Evolutionary conservation across 2,329 filamentous ascomycete species (phyloP).

Genomic region (Teratosphaeriaceae sp.): DNA sequence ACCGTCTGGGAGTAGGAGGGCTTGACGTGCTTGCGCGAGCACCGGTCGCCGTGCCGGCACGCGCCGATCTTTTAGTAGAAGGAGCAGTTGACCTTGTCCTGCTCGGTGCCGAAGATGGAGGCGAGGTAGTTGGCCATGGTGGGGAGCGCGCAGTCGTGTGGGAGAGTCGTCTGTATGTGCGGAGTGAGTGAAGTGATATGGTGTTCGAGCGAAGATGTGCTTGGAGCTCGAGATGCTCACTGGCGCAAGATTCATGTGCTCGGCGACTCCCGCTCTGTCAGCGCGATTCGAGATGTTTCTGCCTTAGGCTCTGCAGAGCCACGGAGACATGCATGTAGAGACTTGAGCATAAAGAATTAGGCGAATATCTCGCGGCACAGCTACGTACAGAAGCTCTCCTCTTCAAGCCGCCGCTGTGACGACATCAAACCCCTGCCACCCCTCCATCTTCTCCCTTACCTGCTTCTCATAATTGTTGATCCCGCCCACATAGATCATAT

Average conservation of each 20-base stretch:
- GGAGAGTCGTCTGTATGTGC: too few species aligned
- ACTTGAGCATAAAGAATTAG: too few species aligned
- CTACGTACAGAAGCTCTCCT: too few species aligned
- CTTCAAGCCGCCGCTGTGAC: neutral
- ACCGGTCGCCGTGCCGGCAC: constrained; percentile 96
- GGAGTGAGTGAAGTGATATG: too few species aligned
- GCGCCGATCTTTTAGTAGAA: constrained; percentile 99
- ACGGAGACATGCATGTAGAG: too few species aligned
- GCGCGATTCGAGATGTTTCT: neutral
- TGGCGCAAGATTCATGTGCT: too few species aligned
- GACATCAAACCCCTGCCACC: constrained; percentile 26
- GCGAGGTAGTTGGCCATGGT: constrained; percentile 95
- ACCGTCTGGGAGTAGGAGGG: constrained; percentile 97
- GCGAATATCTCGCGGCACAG: too few species aligned
- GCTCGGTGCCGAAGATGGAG: constrained; percentile 98
- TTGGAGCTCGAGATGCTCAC: too few species aligned
- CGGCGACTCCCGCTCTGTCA: neutral
- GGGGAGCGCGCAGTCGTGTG: too few species aligned
- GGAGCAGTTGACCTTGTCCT: constrained; percentile 98
- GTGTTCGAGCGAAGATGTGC: too few species aligned
- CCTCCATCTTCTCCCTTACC: constrained; percentile 32
- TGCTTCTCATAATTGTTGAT: constrained; percentile 29
- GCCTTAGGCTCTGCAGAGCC: too few species aligned
- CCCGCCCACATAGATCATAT: constrained; percentile 36
- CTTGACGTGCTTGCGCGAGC: constrained; percentile 98